Evolutionary conservation across 495 filamentous ascomycete genomes (phyloP), one percentile per base, ranked within the genome.

Genomic region (Penicillium herquei): DNA sequence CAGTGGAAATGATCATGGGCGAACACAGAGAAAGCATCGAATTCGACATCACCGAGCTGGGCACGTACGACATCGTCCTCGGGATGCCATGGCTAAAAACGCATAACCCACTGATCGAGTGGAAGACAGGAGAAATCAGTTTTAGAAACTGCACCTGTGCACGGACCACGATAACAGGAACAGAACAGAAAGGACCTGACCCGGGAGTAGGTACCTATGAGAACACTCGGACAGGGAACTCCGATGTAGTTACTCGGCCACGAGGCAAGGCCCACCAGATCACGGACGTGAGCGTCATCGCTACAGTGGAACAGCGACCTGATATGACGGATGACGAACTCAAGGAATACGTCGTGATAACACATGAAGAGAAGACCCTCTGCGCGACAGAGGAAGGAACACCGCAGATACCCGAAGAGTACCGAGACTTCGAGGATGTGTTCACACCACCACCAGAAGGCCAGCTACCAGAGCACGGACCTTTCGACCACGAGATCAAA

Each of bases 351-450:
- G 10, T 48, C 18, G 32, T 48, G 8, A 32, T 48, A 48, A 26
- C 21, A 2, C 18, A 48, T 3, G 9, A 48, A 8, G 26, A 48
- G 31, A 5, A 48, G 31, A 4, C 44, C 44, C 44, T 48, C 26
- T 48, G 18, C 6, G 6, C 18, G 7, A 48, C 18, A 34, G 26
- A 33, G 44, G 21, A 54, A n/a, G 21, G 46, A 49, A 42, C 43
- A 54, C 35, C 35, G 6, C 16, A 18, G 34, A 47, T 54, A 35
- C 52, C 42, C n/a, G 10, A 47, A 16, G 52, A 54, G 31, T 54
- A 54, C 34, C 34, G 16, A 6, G 34, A 54, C 32, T 54, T 47
- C 31, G 2, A 26, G 32, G 52, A 54, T 39, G 4, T 54, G 1
- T 54, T 54, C 26, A 47, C n/a, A 12, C 12, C 33, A 54, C 31